A percentile compares a stretch with the other conserved stretches of the same genome.
These are phyloP conservation scores for Vararia minispora DNA, from an alignment of 768 basidiomycete genomes.

Conservation along the genomic window DNA sequence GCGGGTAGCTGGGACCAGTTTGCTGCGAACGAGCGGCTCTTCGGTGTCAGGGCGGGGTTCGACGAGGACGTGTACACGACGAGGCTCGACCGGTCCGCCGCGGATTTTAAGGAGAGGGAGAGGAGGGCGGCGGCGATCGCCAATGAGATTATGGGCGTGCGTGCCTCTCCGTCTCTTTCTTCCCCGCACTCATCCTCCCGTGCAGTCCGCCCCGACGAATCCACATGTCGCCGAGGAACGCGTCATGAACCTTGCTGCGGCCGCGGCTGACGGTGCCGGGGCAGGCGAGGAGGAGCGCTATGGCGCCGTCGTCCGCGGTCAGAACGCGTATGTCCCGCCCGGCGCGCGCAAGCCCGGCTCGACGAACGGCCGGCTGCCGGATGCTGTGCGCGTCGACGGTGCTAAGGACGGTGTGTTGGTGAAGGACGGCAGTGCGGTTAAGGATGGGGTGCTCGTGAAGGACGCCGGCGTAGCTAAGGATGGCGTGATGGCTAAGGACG, in stretches of 20 bases:
- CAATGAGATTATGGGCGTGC: constrained; percentile 80
- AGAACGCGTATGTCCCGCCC: constrained; percentile 91
- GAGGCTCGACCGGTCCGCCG: constrained; percentile 71
- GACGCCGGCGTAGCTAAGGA: constrained; percentile 13
- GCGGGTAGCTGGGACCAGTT: constrained; percentile 80
- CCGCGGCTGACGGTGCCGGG: constrained; percentile 46
- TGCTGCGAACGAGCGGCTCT: constrained; percentile 82
- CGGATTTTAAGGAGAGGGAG: constrained; percentile 85
- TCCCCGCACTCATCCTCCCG: constrained; percentile 3
- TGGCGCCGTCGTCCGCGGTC: constrained; percentile 80
- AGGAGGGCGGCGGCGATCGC: constrained; percentile 81
- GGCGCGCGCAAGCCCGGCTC: constrained; percentile 55
- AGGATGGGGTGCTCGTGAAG: constrained; percentile 10
- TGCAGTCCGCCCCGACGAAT: constrained; percentile 55
- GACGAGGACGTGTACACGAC: constrained; percentile 95
- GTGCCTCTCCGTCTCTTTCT: constrained; percentile 19
- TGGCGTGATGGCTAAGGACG: constrained; percentile 16
- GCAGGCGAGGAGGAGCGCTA: constrained; percentile 96
- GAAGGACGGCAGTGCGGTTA: constrained; percentile 21
- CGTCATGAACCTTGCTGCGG: constrained; percentile 37
- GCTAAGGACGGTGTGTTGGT: constrained; percentile 13
- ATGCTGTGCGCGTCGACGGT: constrained; percentile 9
- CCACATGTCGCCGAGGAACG: constrained; percentile 89
- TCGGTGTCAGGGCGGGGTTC: constrained; percentile 85
- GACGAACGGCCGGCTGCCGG: constrained; percentile 17